Conservation (phyloP, 306 rosid species). For the Vicia sativa region DNA sequence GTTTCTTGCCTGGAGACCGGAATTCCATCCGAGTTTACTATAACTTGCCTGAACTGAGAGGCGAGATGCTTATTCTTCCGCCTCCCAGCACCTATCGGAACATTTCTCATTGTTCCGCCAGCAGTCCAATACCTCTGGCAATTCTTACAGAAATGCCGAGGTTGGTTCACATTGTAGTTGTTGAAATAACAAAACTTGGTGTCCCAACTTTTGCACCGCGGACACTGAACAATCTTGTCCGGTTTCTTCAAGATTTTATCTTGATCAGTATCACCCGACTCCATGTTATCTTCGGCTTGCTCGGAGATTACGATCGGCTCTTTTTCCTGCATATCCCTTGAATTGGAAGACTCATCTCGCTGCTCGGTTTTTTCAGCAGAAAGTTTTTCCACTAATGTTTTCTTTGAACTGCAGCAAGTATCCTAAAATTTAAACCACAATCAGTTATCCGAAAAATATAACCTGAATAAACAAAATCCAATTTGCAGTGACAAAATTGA, state of each 20-base stretch:
- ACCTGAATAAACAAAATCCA: neutral
- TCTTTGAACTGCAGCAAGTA: constrained; percentile 41
- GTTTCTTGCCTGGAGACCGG: constrained; percentile 46
- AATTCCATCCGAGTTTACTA: constrained; percentile 54
- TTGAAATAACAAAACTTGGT: constrained; percentile 84
- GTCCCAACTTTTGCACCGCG: constrained; percentile 69
- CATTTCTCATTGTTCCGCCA: constrained; percentile 77
- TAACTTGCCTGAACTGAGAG: constrained; percentile 58
- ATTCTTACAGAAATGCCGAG: constrained; percentile 81
- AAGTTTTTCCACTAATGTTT: constrained; percentile 35
- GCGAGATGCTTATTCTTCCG: constrained; percentile 72
- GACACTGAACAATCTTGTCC: constrained; percentile 75
- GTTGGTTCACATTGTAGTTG: constrained; percentile 81
- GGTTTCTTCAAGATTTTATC: constrained; percentile 68
- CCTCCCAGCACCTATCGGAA: constrained; percentile 77
- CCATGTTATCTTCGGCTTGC: constrained; percentile 34
- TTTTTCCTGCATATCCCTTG: constrained; percentile 33
- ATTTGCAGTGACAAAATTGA: neutral
- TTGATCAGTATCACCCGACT: constrained; percentile 43
- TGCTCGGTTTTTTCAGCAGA: constrained; percentile 42
- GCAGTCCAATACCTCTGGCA: constrained; percentile 91
- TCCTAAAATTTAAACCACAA: constrained; percentile 47
- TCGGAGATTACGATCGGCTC: constrained; percentile 30
- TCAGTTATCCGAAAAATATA: neutral
- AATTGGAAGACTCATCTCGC: constrained; percentile 36